phyloP scores from a whole-genome alignment of 192 early-diverging fungal genomes.

The Piromyces sp. region DNA sequence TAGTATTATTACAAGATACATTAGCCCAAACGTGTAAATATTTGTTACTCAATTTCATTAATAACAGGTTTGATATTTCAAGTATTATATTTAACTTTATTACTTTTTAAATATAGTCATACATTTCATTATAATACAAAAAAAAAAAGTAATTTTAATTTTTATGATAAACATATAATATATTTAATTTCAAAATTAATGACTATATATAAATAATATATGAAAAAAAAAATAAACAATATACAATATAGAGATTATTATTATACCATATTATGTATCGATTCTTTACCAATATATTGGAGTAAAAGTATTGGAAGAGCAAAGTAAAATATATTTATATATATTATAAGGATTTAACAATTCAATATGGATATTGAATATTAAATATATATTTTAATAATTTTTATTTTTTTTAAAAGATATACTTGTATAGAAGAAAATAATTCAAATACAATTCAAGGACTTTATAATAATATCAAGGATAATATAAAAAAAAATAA shows the following conservation, averaged over 20 bases:
- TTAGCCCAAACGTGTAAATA: neutral
- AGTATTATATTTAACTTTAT: too few species aligned
- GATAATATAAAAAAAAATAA: neutral
- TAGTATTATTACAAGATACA: neutral
- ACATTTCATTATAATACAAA: too few species aligned
- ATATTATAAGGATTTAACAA: too few species aligned
- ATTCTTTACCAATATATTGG: neutral
- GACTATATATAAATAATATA: too few species aligned
- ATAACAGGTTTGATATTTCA: neutral
- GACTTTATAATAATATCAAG: neutral
- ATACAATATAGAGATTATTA: neutral
- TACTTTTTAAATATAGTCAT: too few species aligned
- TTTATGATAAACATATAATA: too few species aligned
- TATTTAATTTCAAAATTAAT: too few species aligned
- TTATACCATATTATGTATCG: neutral
- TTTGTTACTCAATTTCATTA: neutral
- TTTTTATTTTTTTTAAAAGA: neutral
- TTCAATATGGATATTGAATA: too few species aligned
- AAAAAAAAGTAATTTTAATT: too few species aligned
- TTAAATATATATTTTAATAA: too few species aligned
- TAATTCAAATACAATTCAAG: neutral
- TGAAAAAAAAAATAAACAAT: too few species aligned
- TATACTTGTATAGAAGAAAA: neutral
- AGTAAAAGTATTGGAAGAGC: neutral
- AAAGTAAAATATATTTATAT: neutral